These are phyloP conservation scores for Rubia peregrina DNA, from an alignment of 305 asterid genomes.

Conservation along the genomic window DNA sequence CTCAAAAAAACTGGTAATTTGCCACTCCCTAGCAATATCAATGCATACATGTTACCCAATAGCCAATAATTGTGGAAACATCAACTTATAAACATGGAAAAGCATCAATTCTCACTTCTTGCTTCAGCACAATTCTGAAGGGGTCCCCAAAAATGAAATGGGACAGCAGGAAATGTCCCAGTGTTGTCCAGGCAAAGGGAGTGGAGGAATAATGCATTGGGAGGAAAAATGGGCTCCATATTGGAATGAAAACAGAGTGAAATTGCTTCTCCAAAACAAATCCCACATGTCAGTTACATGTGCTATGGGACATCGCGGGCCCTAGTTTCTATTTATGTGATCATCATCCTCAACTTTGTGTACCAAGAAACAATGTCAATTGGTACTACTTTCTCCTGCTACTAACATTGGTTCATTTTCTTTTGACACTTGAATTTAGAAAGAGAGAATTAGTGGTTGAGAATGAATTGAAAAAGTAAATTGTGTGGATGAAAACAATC, in stretches of 20 bases:
- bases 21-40: background rate
- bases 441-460: too few species aligned
- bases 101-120: constrained; percentile 9
- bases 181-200: constrained; percentile 10
- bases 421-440: too few species aligned
- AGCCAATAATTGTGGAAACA: constrained; percentile 17
- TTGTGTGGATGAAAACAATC: too few species aligned
- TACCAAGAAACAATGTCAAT: constrained; percentile 7
- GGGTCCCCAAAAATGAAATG: background rate
- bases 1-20: background rate
- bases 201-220: constrained; percentile 3
- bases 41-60: constrained; percentile 14
- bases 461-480: too few species aligned
- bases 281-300: constrained; percentile 37
- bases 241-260: constrained; percentile 20
- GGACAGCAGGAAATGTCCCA: constrained; percentile 14
- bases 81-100: constrained; percentile 9
- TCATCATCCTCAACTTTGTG: constrained; percentile 6
- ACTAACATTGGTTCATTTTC: too few species aligned
- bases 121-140: constrained; percentile 6
- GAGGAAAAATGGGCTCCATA: constrained; percentile 14
- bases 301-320: constrained; percentile 26
- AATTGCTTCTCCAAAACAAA: constrained; percentile 28
- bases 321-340: constrained; percentile 13
- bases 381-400: too few species aligned